A percentile compares a stretch with the other conserved stretches of the same genome.
These are phyloP conservation scores for Athelia psychrophila DNA, from an alignment of 1,284 basidiomycete genomes.

Conservation along the genomic window DNA sequence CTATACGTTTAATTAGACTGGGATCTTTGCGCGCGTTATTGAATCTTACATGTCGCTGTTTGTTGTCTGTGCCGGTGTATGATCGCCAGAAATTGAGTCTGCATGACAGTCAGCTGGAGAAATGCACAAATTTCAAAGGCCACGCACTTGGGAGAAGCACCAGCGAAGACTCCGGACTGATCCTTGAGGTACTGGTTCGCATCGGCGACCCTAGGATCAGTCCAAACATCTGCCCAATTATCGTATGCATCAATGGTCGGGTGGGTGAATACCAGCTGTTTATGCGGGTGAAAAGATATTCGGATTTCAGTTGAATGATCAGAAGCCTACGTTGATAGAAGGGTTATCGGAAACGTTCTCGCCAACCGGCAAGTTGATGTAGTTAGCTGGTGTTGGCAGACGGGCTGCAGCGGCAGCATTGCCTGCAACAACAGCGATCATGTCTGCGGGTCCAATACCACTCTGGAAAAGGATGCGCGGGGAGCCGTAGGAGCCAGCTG, in stretches of 20 bases:
- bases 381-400: constrained; percentile 47
- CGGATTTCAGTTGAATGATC: not conserved
- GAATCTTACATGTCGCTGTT: constrained; percentile 43
- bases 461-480: constrained; percentile 60
- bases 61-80: constrained; percentile 41
- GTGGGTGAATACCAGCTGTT: constrained; percentile 60
- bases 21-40: not conserved
- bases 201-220: constrained; percentile 50
- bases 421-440: constrained; percentile 48
- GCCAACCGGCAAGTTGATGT: constrained; percentile 50
- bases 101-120: not conserved
- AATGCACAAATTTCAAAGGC: not conserved
- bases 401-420: constrained; percentile 43
- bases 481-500: constrained; percentile 54
- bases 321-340: constrained; percentile 57
- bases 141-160: constrained; percentile 52
- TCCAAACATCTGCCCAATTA: constrained; percentile 58
- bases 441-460: constrained; percentile 61
- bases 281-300: not conserved
- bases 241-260: constrained; percentile 59
- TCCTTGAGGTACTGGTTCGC: constrained; percentile 48
- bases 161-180: constrained; percentile 54
- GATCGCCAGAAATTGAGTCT: constrained; percentile 66
- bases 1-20: constrained; percentile 1
- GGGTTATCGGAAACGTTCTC: constrained; percentile 55